Evolutionary conservation across 108 stramenopile species (phyloP).

Genomic region (Discostella pseudostelligera): DNA sequence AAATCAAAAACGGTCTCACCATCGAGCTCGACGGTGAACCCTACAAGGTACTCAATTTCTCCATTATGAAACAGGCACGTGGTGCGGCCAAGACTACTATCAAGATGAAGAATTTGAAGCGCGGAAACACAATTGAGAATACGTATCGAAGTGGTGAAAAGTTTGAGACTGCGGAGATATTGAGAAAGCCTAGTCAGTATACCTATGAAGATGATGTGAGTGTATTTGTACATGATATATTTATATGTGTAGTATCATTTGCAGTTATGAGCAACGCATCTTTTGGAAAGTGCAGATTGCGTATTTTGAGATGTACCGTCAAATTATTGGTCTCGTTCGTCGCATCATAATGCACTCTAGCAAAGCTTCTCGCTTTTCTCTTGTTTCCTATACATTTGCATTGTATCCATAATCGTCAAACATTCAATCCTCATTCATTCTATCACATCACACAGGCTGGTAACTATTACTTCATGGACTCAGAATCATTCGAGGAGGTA

Average conservation of each 20-base stretch:
- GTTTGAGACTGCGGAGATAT: conserved; percentile 87
- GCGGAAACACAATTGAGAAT: conserved; percentile 90
- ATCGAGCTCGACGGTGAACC: conserved; percentile 92
- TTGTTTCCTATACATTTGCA: too few relatives aligned
- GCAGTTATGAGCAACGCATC: too few relatives aligned
- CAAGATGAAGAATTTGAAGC: conserved; percentile 93
- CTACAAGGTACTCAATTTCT: conserved; percentile 84
- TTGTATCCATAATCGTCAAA: too few relatives aligned
- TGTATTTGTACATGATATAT: too few relatives aligned
- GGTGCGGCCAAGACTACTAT: conserved; percentile 89
- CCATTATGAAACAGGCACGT: conserved; percentile 93
- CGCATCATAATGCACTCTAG: too few relatives aligned
- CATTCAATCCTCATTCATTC: not conserved
- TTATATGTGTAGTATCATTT: not conserved
- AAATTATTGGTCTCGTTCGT: too few relatives aligned
- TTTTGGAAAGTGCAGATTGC: too few relatives aligned
- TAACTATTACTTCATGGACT: conserved; percentile 89
- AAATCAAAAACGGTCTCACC: conserved; percentile 94
- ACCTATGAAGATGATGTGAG: conserved; percentile 86
- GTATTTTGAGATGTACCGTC: too few relatives aligned
- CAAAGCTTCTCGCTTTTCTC: too few relatives aligned
- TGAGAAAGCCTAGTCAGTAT: conserved; percentile 76
- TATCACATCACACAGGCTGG: conserved; percentile 15
- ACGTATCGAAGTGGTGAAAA: conserved; percentile 93
- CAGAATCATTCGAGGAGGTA: conserved; percentile 89